Evolutionary conservation across 129 eudicot genomes (phyloP).

Genomic region (Flaveria ramosissima): DNA sequence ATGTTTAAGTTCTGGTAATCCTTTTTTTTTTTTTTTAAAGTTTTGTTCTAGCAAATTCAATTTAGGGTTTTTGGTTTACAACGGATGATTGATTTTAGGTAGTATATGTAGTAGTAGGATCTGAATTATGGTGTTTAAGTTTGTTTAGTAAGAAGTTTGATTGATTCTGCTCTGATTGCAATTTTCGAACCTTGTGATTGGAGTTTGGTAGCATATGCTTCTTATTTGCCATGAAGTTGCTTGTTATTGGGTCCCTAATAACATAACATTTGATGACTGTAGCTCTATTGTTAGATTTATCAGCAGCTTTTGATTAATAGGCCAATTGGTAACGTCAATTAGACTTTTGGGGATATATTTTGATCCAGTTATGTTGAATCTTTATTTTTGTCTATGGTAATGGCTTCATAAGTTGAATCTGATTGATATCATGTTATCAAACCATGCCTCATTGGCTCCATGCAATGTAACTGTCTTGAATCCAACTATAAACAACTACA

Average conservation of each 20-base stretch:
- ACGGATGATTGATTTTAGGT: background rate
- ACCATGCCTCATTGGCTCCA: background rate
- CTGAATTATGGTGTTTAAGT: background rate
- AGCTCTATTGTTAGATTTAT: no score
- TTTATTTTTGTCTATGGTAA: background rate
- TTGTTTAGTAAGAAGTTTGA: background rate
- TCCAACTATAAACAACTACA: background rate
- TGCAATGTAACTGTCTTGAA: background rate
- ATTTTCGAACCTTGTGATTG: no score
- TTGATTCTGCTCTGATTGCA: background rate
- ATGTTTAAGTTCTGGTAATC: constrained; percentile 42
- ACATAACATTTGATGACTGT: no score
- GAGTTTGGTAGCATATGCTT: background rate
- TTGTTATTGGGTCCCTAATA: no score
- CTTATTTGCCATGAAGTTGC: background rate
- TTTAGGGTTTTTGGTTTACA: constrained; percentile 11
- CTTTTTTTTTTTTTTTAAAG: no score
- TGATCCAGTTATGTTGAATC: background rate
- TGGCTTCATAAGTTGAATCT: background rate
- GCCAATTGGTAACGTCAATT: background rate
- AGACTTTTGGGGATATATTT: background rate
- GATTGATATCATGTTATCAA: constrained; percentile 6
- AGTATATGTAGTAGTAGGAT: background rate
- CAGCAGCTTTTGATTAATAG: no score
- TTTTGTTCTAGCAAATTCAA: background rate